Percentiles rank a stretch among this genome's conserved stretches.
These are phyloP conservation scores for Diaporthe nobilis DNA, from an alignment of 2,329 filamentous ascomycete species.

Conservation along the genomic window DNA sequence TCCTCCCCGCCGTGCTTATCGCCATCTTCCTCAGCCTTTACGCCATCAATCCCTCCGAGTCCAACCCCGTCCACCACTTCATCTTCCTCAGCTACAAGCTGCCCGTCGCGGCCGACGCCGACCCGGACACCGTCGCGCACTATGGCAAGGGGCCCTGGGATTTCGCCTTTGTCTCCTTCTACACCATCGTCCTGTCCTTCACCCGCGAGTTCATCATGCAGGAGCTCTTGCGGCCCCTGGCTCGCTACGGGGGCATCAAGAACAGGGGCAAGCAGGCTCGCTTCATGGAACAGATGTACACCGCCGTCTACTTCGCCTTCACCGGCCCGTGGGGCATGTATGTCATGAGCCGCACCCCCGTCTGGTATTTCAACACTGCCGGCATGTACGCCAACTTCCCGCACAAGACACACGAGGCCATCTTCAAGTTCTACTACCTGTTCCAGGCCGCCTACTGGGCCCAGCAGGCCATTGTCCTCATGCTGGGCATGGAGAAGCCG, in stretches of 20 bases:
- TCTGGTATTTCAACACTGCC: conserved; percentile 95
- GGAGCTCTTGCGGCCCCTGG: conserved; percentile 83
- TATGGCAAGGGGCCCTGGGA: conserved; percentile 94
- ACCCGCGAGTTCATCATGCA: conserved; percentile 98
- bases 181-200: conserved; percentile 90
- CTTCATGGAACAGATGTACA: conserved; percentile 98
- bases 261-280: conserved; percentile 84
- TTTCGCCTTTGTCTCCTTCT: conserved; percentile 89
- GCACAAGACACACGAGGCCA: conserved; percentile 82
- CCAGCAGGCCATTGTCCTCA: conserved; percentile 90
- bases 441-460: conserved; percentile 96
- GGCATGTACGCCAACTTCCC: conserved; percentile 94
- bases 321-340: conserved; percentile 88
- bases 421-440: conserved; percentile 96
- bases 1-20: conserved; percentile 78
- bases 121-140: conserved; percentile 66
- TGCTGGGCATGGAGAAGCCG: conserved; percentile 91
- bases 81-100: conserved; percentile 93
- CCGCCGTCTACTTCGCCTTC: conserved; percentile 88
- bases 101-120: conserved; percentile 61
- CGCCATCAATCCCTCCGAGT: conserved; percentile 79
- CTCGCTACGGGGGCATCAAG: conserved; percentile 77
- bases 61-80: conserved; percentile 84
- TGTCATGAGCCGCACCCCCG: conserved; percentile 90
- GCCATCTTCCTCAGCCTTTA: conserved; percentile 76